phyloP scores from a whole-genome alignment of 2,329 filamentous ascomycete genomes.

The Pseudogymnoascus sp. region DNA sequence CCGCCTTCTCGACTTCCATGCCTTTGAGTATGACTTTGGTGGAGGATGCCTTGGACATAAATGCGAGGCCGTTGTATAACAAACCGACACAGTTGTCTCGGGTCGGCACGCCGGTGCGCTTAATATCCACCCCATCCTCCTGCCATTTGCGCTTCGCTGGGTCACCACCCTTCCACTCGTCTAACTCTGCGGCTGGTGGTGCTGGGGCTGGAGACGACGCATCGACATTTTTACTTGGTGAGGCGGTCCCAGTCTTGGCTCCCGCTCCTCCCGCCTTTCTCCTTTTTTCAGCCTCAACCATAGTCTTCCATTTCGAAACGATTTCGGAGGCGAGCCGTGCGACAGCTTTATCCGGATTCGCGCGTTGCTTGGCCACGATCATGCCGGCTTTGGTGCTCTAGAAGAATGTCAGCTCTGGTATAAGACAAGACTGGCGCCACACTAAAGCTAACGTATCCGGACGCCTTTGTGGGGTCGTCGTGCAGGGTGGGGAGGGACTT shows the following conservation, averaged over 20 bases:
- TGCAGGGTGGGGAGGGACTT: conserved; percentile 28
- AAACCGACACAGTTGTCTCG: conserved; percentile 84
- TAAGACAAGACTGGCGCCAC: background rate
- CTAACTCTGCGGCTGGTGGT: conserved; percentile 29
- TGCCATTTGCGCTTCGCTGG: conserved; percentile 75
- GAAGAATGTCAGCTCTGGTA: background rate
- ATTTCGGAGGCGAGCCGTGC: conserved; percentile 70
- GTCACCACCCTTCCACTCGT: conserved; percentile 45
- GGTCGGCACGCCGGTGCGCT: conserved; percentile 62
- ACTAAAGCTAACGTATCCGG: background rate
- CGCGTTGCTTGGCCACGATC: conserved; percentile 70
- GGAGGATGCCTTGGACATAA: conserved; percentile 60
- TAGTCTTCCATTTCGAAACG: conserved; percentile 78
- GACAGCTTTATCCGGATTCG: conserved; percentile 75
- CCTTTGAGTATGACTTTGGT: conserved; percentile 64
- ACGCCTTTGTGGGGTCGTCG: conserved; percentile 9
- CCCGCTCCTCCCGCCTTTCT: conserved; percentile 30
- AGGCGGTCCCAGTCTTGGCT: conserved; percentile 39
- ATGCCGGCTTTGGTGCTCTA: conserved; percentile 84
- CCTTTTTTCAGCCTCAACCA: conserved; percentile 59
- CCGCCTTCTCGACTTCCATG: conserved; percentile 76
- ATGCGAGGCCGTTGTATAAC: conserved; percentile 83
- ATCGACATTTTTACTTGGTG: conserved; percentile 34
- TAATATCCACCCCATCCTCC: conserved; percentile 69
- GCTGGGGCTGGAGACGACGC: conserved; percentile 29